Conservation (phyloP, 2,329 filamentous ascomycete species). For the Aspergillus cejpii region DNA sequence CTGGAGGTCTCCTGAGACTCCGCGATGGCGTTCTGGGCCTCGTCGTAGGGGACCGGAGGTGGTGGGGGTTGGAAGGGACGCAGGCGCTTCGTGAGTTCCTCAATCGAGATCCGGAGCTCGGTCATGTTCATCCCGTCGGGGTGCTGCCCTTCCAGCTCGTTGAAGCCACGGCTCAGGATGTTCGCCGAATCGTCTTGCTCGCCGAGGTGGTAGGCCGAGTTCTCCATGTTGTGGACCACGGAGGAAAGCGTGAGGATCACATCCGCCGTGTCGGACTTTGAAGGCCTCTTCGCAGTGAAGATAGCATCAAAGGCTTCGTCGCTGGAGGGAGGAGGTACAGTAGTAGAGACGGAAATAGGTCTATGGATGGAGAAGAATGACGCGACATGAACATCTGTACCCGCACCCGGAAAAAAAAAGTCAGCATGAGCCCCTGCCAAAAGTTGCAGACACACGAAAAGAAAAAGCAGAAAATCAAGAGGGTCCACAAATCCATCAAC, state of each 20-base stretch:
- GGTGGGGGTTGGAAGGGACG: constrained; percentile 82
- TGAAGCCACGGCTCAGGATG: constrained; percentile 15
- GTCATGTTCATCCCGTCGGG: constrained; percentile 48
- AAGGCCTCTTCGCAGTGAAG: constrained; percentile 57
- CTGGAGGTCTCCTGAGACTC: constrained; percentile 33
- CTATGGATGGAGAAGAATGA: constrained; percentile 95
- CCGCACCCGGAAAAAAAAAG: background rate
- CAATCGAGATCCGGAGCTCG: constrained; percentile 59
- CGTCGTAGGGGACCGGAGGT: constrained; percentile 57
- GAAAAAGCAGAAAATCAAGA: background rate
- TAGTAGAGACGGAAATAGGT: constrained; percentile 80
- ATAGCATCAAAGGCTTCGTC: constrained; percentile 76
- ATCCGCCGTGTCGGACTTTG: constrained; percentile 43
- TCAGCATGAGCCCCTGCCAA: constrained; percentile 2
- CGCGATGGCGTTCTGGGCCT: constrained; percentile 33
- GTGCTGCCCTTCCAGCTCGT: constrained; percentile 32
- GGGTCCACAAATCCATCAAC: constrained; percentile 8
- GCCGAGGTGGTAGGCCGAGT: constrained; percentile 27
- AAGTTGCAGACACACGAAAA: background rate
- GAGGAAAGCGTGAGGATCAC: constrained; percentile 61
- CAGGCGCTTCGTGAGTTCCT: constrained; percentile 63
- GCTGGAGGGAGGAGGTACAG: constrained; percentile 65
- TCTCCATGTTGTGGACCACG: constrained; percentile 41
- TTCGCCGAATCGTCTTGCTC: constrained; percentile 33
- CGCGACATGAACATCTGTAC: constrained; percentile 72